Evolutionary conservation across 1,139 yeast species (phyloP), one percentile per base, ranked within the genome.

Genomic region (Waltiozyma sp.): DNA sequence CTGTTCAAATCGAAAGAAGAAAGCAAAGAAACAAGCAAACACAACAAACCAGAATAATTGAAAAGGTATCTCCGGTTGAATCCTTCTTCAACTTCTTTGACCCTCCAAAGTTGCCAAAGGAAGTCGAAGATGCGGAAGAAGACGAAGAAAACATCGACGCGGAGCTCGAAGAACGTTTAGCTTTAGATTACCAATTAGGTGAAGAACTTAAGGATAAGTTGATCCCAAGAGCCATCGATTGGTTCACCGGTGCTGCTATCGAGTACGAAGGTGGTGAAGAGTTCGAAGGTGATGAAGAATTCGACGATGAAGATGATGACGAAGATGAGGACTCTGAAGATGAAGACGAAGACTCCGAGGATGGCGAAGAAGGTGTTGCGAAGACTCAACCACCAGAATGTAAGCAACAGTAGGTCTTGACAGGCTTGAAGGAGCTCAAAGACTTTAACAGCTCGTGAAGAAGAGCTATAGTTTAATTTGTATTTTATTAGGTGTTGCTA

Each of bases 201-300:
- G 99, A 91, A 66, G 93, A 88, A 59, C 80, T 91, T 63, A 91
- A 93, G 70, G 97, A 93, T 63, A 82, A 93, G 64, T 75, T 91
- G 61, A 83, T 91, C 53, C 96, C 97, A 51, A 79, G 96, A 58
- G 97, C 97, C 44, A 77, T 91, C 56, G 96, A 89, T 64, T 91
- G 97, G 97, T 91, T 87, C 63, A 89, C 97, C 16, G 97, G 98
- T 42, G 88, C 84, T 53, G 98, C 98, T n/a, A 75, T 89, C 46
- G 79, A 61, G 58, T 71, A 54, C 41, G 70, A 69, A 43, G 78
- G 69, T 40, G 84, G 77, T 38, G 86, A 66, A 4, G 70, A 65
- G 15, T 75, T 66, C 16, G 80, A 61, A 19, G 62, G 52, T 10
- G 60, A 51, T 9, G 59, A 55, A 28, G 53, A 65, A 6, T 72